Conservation (phyloP, 192 early-diverging fungal species). For the Backusella circina region DNA sequence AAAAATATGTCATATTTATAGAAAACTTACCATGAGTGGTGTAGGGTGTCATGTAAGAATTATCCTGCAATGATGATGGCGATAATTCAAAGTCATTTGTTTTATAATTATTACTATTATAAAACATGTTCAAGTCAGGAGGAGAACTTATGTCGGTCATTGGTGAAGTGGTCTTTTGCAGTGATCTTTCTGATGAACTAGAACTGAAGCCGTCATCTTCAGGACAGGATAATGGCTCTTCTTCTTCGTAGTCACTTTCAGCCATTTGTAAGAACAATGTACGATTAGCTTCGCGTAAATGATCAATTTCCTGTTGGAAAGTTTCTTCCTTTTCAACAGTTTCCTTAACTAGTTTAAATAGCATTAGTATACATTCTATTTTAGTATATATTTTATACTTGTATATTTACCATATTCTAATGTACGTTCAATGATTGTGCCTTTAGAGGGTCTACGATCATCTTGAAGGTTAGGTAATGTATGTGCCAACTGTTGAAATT, state of each 20-base stretch:
- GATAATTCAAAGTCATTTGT: neutral
- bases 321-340: conserved; percentile 29
- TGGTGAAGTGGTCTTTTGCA: neutral
- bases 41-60: neutral
- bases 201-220: neutral
- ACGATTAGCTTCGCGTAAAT: conserved; percentile 18
- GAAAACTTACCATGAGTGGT: neutral
- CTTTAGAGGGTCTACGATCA: conserved; percentile 75
- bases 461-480: conserved; percentile 67
- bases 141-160: neutral
- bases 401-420: conserved; percentile 51
- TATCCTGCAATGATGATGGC: neutral
- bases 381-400: neutral
- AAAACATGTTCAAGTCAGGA: neutral
- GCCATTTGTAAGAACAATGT: conserved; percentile 8
- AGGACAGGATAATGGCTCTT: neutral
- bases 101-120: neutral
- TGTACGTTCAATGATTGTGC: conserved; percentile 73
- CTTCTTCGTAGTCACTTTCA: neutral
- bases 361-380: conserved; percentile 44
- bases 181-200: neutral
- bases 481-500: conserved; percentile 80
- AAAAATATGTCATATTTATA: neutral
- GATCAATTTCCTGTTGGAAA: conserved; percentile 22
- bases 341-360: conserved; percentile 17